These are phyloP conservation scores for Sporodiniella umbellata DNA, from an alignment of 371 early-diverging fungal genomes.

Conservation along the genomic window DNA sequence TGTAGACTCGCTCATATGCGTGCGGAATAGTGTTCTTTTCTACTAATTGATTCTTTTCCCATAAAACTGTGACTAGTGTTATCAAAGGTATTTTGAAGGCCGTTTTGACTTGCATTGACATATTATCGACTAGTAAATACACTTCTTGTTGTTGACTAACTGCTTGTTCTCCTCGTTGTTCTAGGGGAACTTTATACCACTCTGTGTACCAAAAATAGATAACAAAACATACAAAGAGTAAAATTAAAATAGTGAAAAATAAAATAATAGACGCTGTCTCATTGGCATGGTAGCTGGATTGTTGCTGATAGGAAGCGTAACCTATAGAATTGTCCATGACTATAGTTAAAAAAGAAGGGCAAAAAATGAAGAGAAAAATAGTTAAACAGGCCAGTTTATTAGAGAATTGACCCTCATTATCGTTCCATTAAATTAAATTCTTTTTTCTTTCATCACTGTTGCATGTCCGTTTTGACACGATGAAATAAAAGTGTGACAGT, in stretches of 20 bases:
- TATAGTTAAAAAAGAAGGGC: background rate
- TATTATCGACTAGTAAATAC: slow-evolving; percentile 42
- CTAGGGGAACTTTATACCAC: slow-evolving; percentile 41
- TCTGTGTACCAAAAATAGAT: slow-evolving; percentile 52
- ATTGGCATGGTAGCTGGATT: slow-evolving; percentile 25
- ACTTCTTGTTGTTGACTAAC: slow-evolving; percentile 46
- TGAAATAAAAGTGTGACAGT: background rate
- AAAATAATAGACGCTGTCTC: slow-evolving; percentile 41
- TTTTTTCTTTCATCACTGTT: no score
- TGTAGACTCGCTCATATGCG: slow-evolving; percentile 29
- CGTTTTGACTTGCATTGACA: slow-evolving; percentile 33
- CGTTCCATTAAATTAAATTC: no score
- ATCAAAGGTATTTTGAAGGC: slow-evolving; percentile 38
- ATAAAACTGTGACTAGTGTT: slow-evolving; percentile 24
- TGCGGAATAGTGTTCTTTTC: background rate
- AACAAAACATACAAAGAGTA: slow-evolving; percentile 32
- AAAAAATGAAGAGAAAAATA: slow-evolving; percentile 1
- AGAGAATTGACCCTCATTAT: no score
- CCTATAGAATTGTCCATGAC: slow-evolving; percentile 27
- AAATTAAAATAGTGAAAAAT: slow-evolving; percentile 37
- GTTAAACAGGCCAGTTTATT: background rate
- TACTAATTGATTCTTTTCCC: slow-evolving; percentile 8
- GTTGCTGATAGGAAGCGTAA: slow-evolving; percentile 47
- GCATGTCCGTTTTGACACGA: background rate
- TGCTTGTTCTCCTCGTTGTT: slow-evolving; percentile 39